A percentile compares a stretch with the other conserved stretches of the same genome.
Evolutionary conservation across 257 asterid species (phyloP).

Genomic region (Solanum medicagineum): DNA sequence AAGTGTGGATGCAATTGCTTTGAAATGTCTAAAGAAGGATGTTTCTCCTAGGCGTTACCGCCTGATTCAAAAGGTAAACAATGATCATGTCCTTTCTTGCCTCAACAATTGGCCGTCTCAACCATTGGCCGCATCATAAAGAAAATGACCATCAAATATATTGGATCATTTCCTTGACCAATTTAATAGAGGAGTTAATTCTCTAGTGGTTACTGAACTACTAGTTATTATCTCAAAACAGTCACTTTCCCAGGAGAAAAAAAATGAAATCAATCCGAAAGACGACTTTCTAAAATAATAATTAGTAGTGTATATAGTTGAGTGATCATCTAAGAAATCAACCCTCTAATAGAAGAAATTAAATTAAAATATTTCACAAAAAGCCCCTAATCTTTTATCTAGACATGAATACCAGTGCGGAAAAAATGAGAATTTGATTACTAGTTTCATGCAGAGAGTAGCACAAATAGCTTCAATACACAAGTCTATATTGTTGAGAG

Average conservation of each 20-base stretch:
- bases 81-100: conserved; percentile 36
- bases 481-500: too few species aligned
- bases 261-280: neutral
- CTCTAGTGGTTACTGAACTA: neutral
- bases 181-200: neutral
- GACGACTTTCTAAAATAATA: neutral
- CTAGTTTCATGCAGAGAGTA: neutral
- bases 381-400: neutral
- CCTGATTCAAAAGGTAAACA: conserved; percentile 34
- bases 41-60: conserved; percentile 10
- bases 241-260: neutral
- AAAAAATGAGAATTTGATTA: neutral
- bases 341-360: neutral
- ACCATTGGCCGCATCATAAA: conserved; percentile 44
- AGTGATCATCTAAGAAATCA: neutral
- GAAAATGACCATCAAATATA: neutral
- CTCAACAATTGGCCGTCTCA: conserved; percentile 54
- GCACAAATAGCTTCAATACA: too few species aligned
- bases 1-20: too few species aligned
- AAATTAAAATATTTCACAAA: neutral
- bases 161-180: neutral
- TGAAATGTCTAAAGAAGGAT: conserved; percentile 24
- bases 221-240: neutral
- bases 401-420: neutral
- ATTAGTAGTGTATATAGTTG: neutral